A percentile compares a stretch with the other conserved stretches of the same genome.
These are phyloP conservation scores for Chaetomium olivaceum DNA, from an alignment of 2,329 filamentous ascomycete species.

Conservation along the genomic window DNA sequence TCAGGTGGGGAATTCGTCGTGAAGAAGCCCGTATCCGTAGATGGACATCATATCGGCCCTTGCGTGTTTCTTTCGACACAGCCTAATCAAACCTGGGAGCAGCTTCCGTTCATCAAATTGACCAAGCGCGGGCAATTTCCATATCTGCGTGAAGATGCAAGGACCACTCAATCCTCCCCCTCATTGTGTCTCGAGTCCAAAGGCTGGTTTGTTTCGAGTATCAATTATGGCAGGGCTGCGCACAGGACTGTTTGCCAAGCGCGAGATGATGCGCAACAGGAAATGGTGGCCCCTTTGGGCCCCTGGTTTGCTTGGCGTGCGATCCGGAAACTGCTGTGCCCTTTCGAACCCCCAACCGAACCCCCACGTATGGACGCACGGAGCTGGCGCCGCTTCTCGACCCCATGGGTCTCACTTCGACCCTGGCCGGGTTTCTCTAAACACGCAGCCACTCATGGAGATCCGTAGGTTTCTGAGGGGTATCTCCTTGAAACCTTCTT, in stretches of 20 bases:
- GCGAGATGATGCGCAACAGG: conserved; percentile 16
- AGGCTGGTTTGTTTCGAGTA: conserved; percentile 12
- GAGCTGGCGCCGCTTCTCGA: not conserved
- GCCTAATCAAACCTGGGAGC: not conserved
- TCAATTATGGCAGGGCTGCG: conserved; percentile 9
- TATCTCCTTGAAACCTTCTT: conserved; percentile 9
- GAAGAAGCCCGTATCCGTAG: too few species aligned
- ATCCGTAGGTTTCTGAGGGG: not conserved
- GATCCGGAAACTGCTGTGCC: not conserved
- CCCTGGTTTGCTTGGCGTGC: conserved; percentile 1
- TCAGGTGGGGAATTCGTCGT: too few species aligned
- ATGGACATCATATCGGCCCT: too few species aligned
- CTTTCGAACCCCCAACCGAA: not conserved
- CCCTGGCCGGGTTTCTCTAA: not conserved
- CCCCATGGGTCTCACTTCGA: not conserved
- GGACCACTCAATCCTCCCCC: not conserved
- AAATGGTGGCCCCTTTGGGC: not conserved
- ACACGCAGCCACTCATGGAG: not conserved
- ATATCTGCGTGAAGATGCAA: not conserved
- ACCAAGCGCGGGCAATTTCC: not conserved
- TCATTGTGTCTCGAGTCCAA: not conserved
- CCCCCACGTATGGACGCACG: not conserved
- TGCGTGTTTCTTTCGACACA: not conserved
- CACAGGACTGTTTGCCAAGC: conserved; percentile 14
- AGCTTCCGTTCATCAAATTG: not conserved